Base-by-base conservation (phyloP, 1,139 yeast species). In the Nadsonia commutata region DNA sequence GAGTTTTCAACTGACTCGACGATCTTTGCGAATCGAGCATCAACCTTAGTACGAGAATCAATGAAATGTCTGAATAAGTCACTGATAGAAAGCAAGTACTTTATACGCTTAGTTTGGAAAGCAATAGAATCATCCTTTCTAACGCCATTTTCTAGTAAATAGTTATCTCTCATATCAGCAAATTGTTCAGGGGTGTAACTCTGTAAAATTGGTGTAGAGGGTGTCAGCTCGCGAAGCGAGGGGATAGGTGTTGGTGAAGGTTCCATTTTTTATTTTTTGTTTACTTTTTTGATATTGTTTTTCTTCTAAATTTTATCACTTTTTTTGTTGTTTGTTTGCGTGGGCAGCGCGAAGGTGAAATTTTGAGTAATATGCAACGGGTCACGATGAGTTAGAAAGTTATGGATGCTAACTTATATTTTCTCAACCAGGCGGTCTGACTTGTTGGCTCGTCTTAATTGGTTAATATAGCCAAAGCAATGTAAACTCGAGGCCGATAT, bases 1-100 rank as follows among this genome's bases (percentile, higher is more conserved):
- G 67, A 68, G 44, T 63, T 64, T 53, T 78, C 85, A 36, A 76
- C 66, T 43, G 70, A 73, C 48, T 72, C 69, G 45, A 81, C 65
- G 33, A 80, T 66, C 48, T 70, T 70, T 58, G 71, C 71, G 56
- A 88, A 77, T 21, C 68, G 70, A n/a, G 78, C 74, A 57, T 88
- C 95, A 54, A 78, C 80, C 36, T 80, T 71, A 3, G 94, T 90
- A 51, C 80, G 76, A 41, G 79, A 68, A 56, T 86, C 93, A 50
- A 90, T 85, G 59, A 90, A 90, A 57, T 88, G 93, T 42, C 94
- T 76, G 59, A 90, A 90, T 44, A 88, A 68, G 43, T 85, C 94
- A 2, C 95, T 84, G 43, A 90, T 67, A 1, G 93, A 88, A 41
- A 90, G 64, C 40, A 90, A 68, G 59, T 88, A 85, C 55, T 77